Evolutionary conservation across 352 stramenopile genomes (phyloP).

Genomic region (Globisporangium carolinianum): DNA sequence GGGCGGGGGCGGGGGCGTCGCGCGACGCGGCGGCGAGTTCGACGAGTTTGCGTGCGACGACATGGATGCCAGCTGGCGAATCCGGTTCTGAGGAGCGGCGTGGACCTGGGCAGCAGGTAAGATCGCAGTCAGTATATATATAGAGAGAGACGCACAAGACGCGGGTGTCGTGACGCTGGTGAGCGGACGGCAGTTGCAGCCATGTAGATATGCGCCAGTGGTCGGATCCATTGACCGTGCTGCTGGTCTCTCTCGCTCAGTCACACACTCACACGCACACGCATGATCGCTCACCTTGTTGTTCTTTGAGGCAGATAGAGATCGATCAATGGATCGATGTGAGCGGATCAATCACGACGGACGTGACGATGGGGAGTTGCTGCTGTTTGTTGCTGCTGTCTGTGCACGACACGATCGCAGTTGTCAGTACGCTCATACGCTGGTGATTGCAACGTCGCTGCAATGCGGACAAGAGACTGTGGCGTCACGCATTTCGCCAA

Average conservation of each 20-base stretch:
- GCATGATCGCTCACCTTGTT: background rate
- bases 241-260: background rate
- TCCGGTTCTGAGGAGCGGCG: constrained; percentile 11
- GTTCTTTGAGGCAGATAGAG: constrained; percentile 5
- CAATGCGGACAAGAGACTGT: too few species aligned
- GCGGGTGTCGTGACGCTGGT: background rate
- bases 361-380: constrained; percentile 4
- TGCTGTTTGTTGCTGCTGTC: background rate
- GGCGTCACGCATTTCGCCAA: background rate
- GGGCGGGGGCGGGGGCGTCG: background rate
- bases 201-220: too few species aligned
- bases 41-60: constrained; percentile 1
- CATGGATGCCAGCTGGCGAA: constrained; percentile 16
- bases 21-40: background rate
- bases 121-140: background rate
- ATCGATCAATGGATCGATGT: constrained; percentile 19
- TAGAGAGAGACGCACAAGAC: background rate
- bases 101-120: background rate
- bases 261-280: background rate
- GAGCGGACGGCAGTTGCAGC: background rate
- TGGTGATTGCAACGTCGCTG: too few species aligned
- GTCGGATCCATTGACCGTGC: too few species aligned
- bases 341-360: constrained; percentile 9
- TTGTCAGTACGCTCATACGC: too few species aligned
- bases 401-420: background rate